Base-by-base conservation (phyloP, 768 basidiomycete species). In the Boletus reticuloceps region DNA sequence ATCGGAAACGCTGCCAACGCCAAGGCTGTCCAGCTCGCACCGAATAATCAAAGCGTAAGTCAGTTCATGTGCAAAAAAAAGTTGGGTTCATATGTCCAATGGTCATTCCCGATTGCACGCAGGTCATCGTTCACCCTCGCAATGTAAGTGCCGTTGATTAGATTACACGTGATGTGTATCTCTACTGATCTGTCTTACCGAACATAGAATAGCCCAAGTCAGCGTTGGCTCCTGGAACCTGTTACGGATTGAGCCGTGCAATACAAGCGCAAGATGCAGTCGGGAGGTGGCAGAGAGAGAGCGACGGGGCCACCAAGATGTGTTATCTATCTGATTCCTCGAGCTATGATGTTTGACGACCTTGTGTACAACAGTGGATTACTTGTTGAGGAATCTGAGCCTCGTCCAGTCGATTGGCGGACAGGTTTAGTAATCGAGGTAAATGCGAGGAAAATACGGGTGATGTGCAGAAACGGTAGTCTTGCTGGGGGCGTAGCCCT, bases 1-100 rank as follows among this genome's bases (percentile, higher is more conserved):
- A 50, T 60, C 16, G 59, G 25, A 50, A 53, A 53, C 31, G 51
- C 51, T 39, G 47, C 1, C 14, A 42, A 50, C 14, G 51, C 55
- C 17, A 59, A 39, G 8, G 55, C 51, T 16, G 32, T 59, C 55
- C 17, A 11, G 13, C 19, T 53, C 1, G 44, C 29, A 38, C 13
- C 51, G n/a, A 13, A 38, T 14, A 2, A 7, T 39, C 25, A 6
- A 31, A 20, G 14, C 14, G 43, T 52, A 38, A 29, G 51, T 14
- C 7, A 3, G n/a, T 20, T 38, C 2, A 27, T 27, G 25, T 19
- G 29, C 34, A 27, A 27, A 7, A 5, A 8, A 1, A 27, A 20
- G 20, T 20, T 20, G 20, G 20, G 20, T 20, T 20, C 20, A 20
- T 20, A 4, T 25, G 19, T 13, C n/a, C 45, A 4, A 52, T n/a